phyloP scores from a whole-genome alignment of 257 asterid species.

The Vinca minor region DNA sequence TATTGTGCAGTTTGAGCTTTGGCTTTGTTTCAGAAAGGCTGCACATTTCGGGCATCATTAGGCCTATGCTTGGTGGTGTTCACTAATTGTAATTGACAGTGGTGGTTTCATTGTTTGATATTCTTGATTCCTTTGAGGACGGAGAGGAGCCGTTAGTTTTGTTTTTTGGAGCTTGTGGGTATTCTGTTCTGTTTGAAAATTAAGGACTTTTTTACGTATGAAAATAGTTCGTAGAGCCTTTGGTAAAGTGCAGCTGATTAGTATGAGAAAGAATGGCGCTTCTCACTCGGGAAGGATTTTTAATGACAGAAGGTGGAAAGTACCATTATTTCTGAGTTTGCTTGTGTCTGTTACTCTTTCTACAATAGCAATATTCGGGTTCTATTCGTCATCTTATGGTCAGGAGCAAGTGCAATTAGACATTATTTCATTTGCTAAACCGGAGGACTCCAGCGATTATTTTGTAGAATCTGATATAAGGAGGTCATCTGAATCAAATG shows the following conservation, averaged over 20 bases:
- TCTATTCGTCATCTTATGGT: slow-evolving; percentile 42
- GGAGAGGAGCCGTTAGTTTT: background rate
- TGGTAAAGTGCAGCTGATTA: slow-evolving; percentile 13
- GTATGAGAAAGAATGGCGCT: slow-evolving; percentile 53
- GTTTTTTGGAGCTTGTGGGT: background rate
- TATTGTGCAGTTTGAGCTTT: too few species aligned
- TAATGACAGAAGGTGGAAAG: slow-evolving; percentile 75
- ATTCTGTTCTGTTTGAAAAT: background rate
- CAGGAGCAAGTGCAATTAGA: slow-evolving; percentile 40
- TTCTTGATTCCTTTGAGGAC: background rate
- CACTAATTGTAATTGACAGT: background rate
- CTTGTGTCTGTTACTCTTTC: slow-evolving; percentile 57
- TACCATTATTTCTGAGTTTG: slow-evolving; percentile 69
- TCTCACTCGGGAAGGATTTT: slow-evolving; percentile 60
- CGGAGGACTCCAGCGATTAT: slow-evolving; percentile 37
- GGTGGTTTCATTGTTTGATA: background rate
- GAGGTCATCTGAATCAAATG: slow-evolving; percentile 30
- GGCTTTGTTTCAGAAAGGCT: too few species aligned
- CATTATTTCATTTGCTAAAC: slow-evolving; percentile 25
- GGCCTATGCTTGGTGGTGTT: too few species aligned
- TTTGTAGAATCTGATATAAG: slow-evolving; percentile 67
- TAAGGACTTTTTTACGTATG: too few species aligned
- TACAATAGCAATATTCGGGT: slow-evolving; percentile 46
- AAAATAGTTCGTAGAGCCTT: background rate
- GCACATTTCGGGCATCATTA: background rate